Percentiles rank a stretch among this genome's conserved stretches.
phyloP scores from a whole-genome alignment of 2,329 filamentous ascomycete species.

The Penicillium sp. region DNA sequence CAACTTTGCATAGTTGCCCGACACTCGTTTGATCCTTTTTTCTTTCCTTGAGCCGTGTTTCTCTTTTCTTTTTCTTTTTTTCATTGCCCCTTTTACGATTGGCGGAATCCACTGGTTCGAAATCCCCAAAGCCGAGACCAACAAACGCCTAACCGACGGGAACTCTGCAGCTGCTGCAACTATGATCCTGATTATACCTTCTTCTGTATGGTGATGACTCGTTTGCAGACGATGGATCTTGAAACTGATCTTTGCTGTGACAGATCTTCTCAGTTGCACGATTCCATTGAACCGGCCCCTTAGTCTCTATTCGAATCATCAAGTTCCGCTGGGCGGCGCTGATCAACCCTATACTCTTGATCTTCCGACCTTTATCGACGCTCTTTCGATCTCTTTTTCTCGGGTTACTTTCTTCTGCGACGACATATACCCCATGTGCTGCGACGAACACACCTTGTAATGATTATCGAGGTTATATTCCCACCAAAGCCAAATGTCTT shows the following conservation, averaged over 20 bases:
- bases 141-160: slow-evolving; percentile 15
- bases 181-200: slow-evolving; percentile 17
- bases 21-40: slow-evolving; percentile 5
- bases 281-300: slow-evolving; percentile 15
- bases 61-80: slow-evolving; percentile 1
- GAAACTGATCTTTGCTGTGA: slow-evolving; percentile 14
- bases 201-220: slow-evolving; percentile 8
- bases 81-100: slow-evolving; percentile 4
- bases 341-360: slow-evolving; percentile 1
- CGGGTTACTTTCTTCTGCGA: slow-evolving; percentile 4
- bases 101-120: background rate
- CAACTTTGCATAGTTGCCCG: slow-evolving; percentile 1
- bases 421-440: slow-evolving; percentile 17
- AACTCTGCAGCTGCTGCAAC: slow-evolving; percentile 7
- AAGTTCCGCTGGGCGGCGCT: slow-evolving; percentile 12
- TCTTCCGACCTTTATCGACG: slow-evolving; percentile 16
- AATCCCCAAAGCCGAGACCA: too few relatives aligned
- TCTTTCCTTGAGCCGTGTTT: slow-evolving; percentile 5
- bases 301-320: slow-evolving; percentile 16
- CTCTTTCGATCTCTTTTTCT: slow-evolving; percentile 6
- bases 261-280: slow-evolving; percentile 13
- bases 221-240: slow-evolving; percentile 7
- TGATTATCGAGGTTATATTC: slow-evolving; percentile 10
- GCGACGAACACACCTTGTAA: slow-evolving; percentile 17
- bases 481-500: background rate